These are phyloP conservation scores for Parathielavia hyrcaniae DNA, from an alignment of 495 filamentous ascomycete genomes.

Conservation along the genomic window DNA sequence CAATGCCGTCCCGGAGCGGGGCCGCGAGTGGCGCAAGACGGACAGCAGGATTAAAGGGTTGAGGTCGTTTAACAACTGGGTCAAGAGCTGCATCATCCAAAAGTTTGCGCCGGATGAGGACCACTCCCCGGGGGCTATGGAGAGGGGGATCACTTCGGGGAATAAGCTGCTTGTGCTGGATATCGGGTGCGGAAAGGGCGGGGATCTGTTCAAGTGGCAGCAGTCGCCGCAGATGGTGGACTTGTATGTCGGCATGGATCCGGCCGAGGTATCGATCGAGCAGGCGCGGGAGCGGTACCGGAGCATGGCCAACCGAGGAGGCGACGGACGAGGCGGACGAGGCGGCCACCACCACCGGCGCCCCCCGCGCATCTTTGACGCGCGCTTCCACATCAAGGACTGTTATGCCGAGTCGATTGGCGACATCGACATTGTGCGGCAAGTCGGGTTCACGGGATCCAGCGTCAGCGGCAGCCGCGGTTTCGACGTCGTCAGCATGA, in stretches of 20 bases:
- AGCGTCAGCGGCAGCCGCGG: conserved; percentile 58
- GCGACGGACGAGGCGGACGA: conserved; percentile 54
- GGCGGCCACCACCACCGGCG: conserved; percentile 43
- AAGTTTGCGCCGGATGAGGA: conserved; percentile 88
- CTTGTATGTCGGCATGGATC: conserved; percentile 88
- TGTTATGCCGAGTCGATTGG: conserved; percentile 78
- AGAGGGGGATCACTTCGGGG: conserved; percentile 46
- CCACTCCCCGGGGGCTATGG: conserved; percentile 46
- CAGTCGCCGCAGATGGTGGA: conserved; percentile 75
- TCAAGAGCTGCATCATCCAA: conserved; percentile 93
- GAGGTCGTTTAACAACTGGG: conserved; percentile 95
- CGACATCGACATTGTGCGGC: conserved; percentile 66
- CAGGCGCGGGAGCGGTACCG: conserved; percentile 81
- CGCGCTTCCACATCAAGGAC: conserved; percentile 79
- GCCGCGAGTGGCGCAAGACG: conserved; percentile 89
- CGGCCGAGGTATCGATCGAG: conserved; percentile 81
- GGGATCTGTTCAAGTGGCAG: conserved; percentile 93
- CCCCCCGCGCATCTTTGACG: conserved; percentile 61
- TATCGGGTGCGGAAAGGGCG: conserved; percentile 93
- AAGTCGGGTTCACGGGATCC: conserved; percentile 75
- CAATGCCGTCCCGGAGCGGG: conserved; percentile 89
- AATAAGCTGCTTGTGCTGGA: conserved; percentile 74
- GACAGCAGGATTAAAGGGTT: conserved; percentile 90
- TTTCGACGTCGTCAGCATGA: conserved; percentile 95
- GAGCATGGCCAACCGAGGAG: conserved; percentile 56